A percentile compares a stretch with the other conserved stretches of the same genome.
Evolutionary conservation across 2,329 filamentous ascomycete species (phyloP).

Genomic region (Beauveria bassiana): DNA sequence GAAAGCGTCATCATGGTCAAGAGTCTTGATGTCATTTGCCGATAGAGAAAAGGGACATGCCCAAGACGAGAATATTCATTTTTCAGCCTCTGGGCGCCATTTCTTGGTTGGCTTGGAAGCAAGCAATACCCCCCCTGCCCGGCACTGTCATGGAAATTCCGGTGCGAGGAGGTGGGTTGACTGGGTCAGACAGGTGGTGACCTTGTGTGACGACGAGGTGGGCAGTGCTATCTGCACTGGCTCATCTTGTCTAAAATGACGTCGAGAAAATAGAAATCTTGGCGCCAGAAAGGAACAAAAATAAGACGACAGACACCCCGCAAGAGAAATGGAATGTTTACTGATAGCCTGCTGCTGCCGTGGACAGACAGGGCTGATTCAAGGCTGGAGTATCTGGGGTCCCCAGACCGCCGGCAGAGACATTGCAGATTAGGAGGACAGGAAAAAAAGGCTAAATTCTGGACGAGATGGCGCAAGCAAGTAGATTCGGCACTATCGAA

Average conservation of each 20-base stretch:
- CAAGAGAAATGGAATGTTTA: neutral
- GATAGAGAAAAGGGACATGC: too few relatives aligned
- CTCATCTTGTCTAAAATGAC: neutral
- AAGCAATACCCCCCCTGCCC: too few relatives aligned
- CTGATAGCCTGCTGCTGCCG: neutral
- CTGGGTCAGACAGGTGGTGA: neutral
- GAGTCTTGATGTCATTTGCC: too few relatives aligned
- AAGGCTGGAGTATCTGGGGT: slow-evolving; percentile 7
- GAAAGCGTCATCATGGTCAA: too few relatives aligned
- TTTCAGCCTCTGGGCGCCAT: too few relatives aligned
- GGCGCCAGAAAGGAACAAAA: neutral
- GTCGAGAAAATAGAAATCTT: too few relatives aligned
- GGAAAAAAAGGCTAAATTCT: neutral
- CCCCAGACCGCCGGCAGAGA: slow-evolving; percentile 2
- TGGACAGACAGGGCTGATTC: neutral
- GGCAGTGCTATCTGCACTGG: neutral
- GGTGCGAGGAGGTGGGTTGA: too few relatives aligned
- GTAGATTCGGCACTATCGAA: neutral
- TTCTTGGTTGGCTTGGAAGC: neutral
- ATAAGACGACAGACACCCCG: neutral
- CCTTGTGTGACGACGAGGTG: neutral
- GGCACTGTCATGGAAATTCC: too few relatives aligned
- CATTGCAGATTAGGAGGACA: neutral
- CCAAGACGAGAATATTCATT: too few relatives aligned
- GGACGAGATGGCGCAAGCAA: too few relatives aligned